Conservation (phyloP, 2,329 filamentous ascomycete genomes). For the Paecilomyces dactylethromorphus region DNA sequence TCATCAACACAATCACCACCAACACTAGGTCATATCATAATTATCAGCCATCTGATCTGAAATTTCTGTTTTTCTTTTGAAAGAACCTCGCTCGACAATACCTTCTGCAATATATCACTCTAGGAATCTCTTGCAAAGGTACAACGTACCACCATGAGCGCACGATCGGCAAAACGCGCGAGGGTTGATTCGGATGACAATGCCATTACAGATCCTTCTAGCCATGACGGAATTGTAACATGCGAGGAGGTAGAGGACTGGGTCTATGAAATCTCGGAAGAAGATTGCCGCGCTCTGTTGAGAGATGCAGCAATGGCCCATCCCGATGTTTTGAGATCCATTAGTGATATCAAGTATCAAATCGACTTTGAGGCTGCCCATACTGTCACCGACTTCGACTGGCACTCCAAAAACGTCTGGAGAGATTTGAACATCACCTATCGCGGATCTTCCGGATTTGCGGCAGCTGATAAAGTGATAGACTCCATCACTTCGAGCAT, state of each 20-base stretch:
- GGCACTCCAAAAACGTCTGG: slow-evolving; percentile 6
- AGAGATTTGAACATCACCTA: slow-evolving; percentile 8
- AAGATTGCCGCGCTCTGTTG: not conserved
- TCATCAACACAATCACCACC: not conserved
- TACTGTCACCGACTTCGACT: slow-evolving; percentile 9
- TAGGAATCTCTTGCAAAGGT: not conserved
- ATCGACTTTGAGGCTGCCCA: not conserved
- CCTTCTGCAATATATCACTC: not conserved
- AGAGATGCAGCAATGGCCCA: not conserved
- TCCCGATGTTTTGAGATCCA: not conserved
- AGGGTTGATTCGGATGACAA: not conserved
- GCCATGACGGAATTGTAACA: not conserved
- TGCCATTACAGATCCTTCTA: not conserved
- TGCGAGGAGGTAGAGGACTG: not conserved
- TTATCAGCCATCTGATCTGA: not conserved
- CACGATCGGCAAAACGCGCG: not conserved
- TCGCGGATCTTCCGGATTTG: not conserved
- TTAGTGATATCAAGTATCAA: not conserved
- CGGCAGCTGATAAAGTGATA: not conserved
- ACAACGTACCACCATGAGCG: not conserved
- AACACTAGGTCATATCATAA: not conserved
- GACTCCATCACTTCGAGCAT: slow-evolving; percentile 6
- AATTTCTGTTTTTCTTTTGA: no score
- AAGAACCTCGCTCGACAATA: not conserved
- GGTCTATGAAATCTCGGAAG: not conserved